Percentiles rank a stretch among this genome's conserved stretches.
These are phyloP conservation scores for Entomophthora muscae DNA, from an alignment of 371 early-diverging fungal genomes.

Conservation along the genomic window DNA sequence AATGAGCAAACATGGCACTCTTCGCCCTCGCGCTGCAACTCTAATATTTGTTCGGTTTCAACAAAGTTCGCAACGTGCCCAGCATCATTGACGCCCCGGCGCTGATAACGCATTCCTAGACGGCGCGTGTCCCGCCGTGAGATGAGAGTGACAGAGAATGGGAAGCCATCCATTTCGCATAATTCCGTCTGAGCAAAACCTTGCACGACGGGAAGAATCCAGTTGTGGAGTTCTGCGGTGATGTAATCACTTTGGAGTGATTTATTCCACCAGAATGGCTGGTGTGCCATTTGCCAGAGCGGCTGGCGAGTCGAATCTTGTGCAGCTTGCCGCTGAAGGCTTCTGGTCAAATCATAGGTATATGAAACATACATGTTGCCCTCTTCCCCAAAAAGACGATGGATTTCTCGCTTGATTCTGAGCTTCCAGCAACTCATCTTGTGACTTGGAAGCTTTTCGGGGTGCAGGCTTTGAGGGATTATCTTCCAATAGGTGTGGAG, in stretches of 20 bases:
- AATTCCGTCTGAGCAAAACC: conserved; percentile 39
- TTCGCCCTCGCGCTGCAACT: background rate
- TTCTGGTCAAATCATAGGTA: conserved; percentile 5
- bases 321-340: background rate
- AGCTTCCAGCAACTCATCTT: conserved; percentile 8
- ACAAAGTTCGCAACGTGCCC: conserved; percentile 97
- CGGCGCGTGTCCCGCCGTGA: conserved; percentile 65
- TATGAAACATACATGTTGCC: conserved; percentile 4
- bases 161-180: conserved; percentile 37
- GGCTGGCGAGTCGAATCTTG: background rate
- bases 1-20: conserved; percentile 31
- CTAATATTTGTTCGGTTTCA: conserved; percentile 85
- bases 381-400: background rate
- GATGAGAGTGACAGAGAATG: conserved; percentile 53
- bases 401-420: conserved; percentile 5
- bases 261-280: conserved; percentile 42
- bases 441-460: conserved; percentile 3
- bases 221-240: conserved; percentile 27
- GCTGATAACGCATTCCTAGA: conserved; percentile 75
- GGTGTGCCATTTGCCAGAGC: conserved; percentile 17
- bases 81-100: conserved; percentile 80
- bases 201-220: conserved; percentile 47
- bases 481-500: background rate
- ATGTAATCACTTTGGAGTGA: conserved; percentile 13
- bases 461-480: background rate